Base-by-base conservation (phyloP, 768 basidiomycete genomes). In the Lentinula guzmanii region DNA sequence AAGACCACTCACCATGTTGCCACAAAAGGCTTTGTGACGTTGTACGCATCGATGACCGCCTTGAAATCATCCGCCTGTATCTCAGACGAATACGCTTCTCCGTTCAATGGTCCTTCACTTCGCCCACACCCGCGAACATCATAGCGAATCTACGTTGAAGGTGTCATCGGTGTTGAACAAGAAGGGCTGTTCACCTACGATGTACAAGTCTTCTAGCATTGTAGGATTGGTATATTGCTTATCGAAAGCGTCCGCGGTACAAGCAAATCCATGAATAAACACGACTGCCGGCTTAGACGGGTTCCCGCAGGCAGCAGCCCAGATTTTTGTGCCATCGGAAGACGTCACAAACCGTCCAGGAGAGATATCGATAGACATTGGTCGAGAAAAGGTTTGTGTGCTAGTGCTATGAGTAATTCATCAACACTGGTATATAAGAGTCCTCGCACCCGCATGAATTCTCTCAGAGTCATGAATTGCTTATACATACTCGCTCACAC, bases 81-180 rank as follows among this genome's bases (percentile, higher is more conserved):
- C 11, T 63, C 33, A 13, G 65, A 65, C 15, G 61, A 34, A 54
- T 66, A 63, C 24, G 59, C 65, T 13, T 64, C 66, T n/a, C 18
- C 41, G 3, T 15, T 55, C 15, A 45, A 31, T 5, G 68, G 66
- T 39, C 61, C 64, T 4, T 56, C 66, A 34, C 62, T 63, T 34
- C 61, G 51, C 8, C 67, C 68, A 58, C 67, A 66, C 16, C 69
- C 69, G 8, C 67, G 65, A 34, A 65, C 56, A 53, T 70, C 67
- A 48, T 70, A 70, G 31, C 64, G 62, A 35, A 70, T 63, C 68
- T 69, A n/a, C 10, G 28, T 28, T 28, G 28, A 28, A 28, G 3
- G 28, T 28, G 28, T 28, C 1, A 35, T 16, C 7, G 9, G 35
- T 28, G 15, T 35, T 6, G 13, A 18, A 6, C 37, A 0, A 37